These are phyloP conservation scores for Leishmania tarentolae DNA, from an alignment of 208 protist genomes.

Conservation along the genomic window DNA sequence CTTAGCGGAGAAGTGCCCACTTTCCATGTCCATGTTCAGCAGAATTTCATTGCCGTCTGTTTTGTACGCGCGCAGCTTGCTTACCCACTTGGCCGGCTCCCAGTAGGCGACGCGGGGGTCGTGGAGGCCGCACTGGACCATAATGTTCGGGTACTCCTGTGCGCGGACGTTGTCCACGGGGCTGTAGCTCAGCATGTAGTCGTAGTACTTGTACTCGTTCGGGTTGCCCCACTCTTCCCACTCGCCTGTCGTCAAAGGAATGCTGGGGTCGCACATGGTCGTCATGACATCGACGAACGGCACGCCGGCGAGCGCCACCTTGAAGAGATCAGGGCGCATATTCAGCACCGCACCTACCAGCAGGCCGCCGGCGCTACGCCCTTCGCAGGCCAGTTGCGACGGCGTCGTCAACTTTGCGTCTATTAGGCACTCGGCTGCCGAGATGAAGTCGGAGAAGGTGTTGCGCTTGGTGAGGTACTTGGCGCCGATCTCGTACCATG, in stretches of 20 bases:
- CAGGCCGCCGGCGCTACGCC: constrained; percentile 92
- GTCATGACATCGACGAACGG: constrained; percentile 96
- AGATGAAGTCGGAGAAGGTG: constrained; percentile 94
- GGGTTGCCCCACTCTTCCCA: constrained; percentile 97
- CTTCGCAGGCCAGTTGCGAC: constrained; percentile 83
- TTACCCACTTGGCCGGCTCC: constrained; percentile 92
- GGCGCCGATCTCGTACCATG: constrained; percentile 90
- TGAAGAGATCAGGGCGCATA: constrained; percentile 90
- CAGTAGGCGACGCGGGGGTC: constrained; percentile 93
- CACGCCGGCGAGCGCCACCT: constrained; percentile 83
- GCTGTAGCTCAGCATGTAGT: constrained; percentile 96
- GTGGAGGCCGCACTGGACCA: constrained; percentile 85
- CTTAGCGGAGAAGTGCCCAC: constrained; percentile 90
- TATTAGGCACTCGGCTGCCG: constrained; percentile 88
- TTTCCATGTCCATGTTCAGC: constrained; percentile 91
- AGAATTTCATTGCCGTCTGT: constrained; percentile 84
- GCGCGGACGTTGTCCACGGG: constrained; percentile 91
- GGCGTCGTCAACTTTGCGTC: constrained; percentile 62
- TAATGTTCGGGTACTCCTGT: constrained; percentile 85
- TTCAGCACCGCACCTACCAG: constrained; percentile 93
- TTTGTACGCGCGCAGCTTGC: constrained; percentile 81
- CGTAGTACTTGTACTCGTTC: constrained; percentile 92
- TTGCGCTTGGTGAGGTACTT: constrained; percentile 95
- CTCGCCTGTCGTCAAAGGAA: constrained; percentile 91
- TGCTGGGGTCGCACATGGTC: constrained; percentile 93